Evolutionary conservation across 352 stramenopile species (phyloP).

Genomic region (Phytopythium helicoides): DNA sequence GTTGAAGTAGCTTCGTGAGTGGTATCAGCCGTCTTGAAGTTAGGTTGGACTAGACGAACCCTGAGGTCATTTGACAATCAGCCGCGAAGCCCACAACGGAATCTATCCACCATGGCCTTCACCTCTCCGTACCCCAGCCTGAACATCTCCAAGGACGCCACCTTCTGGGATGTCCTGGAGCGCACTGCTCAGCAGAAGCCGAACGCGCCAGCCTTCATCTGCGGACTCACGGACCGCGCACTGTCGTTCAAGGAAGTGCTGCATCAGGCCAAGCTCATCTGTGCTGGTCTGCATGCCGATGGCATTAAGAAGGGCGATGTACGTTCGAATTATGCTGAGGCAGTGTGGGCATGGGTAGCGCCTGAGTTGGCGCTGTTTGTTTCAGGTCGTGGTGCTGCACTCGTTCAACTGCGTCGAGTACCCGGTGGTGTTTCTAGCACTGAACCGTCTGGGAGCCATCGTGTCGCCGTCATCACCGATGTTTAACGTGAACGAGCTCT

Average conservation of each 20-base stretch:
- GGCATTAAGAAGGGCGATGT: slow-evolving; percentile 44
- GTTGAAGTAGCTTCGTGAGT: too few relatives aligned
- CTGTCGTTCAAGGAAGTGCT: slow-evolving; percentile 34
- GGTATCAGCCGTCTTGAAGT: too few relatives aligned
- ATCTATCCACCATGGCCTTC: slow-evolving; percentile 45
- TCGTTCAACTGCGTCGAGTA: slow-evolving; percentile 62
- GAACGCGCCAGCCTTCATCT: slow-evolving; percentile 33
- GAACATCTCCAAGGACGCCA: slow-evolving; percentile 24
- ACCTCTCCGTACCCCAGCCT: slow-evolving; percentile 26
- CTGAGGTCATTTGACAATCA: too few relatives aligned
- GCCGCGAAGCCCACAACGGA: too few relatives aligned
- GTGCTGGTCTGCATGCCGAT: slow-evolving; percentile 27
- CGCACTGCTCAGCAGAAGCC: slow-evolving; percentile 19
- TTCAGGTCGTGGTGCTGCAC: slow-evolving; percentile 42
- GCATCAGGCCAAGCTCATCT: slow-evolving; percentile 19
- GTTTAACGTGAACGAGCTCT: slow-evolving; percentile 33
- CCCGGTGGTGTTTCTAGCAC: slow-evolving; percentile 37
- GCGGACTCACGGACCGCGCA: slow-evolving; percentile 32
- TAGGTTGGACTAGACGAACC: too few relatives aligned
- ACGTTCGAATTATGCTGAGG: slow-evolving; percentile 11
- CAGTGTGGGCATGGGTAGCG: slow-evolving; percentile 1
- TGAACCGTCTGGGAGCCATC: slow-evolving; percentile 36
- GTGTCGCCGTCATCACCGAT: slow-evolving; percentile 38
- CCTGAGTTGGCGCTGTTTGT: not conserved
- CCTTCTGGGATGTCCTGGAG: slow-evolving; percentile 40